Percentiles rank a stretch among this genome's conserved stretches.
Conservation (phyloP, 345 rosid species). For the Clarkia xantiana region DNA sequence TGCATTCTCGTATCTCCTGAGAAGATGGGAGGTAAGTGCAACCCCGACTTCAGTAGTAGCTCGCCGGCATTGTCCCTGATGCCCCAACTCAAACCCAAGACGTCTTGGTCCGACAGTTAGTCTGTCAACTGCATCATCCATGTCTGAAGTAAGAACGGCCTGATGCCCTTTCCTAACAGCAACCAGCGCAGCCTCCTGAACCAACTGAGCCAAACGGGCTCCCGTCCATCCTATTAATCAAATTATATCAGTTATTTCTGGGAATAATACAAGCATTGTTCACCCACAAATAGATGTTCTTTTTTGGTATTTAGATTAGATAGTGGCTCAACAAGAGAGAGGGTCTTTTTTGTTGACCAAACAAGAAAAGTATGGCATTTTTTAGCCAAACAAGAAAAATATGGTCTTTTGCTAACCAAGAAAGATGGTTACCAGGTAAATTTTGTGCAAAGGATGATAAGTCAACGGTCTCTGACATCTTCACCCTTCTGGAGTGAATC, state of each 20-base stretch:
- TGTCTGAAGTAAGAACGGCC: conserved; percentile 60
- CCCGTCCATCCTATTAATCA: conserved; percentile 67
- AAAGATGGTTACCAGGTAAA: conserved; percentile 55
- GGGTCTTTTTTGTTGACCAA: no score
- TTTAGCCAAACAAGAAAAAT: conserved; percentile 1
- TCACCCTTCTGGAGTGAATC: conserved; percentile 84
- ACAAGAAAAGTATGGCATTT: no score
- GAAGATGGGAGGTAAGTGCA: conserved; percentile 74
- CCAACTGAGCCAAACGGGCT: conserved; percentile 77
- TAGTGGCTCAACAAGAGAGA: no score
- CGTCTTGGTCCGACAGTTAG: conserved; percentile 92
- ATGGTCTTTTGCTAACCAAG: no score
- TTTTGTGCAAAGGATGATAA: conserved; percentile 66
- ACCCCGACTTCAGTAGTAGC: conserved; percentile 92
- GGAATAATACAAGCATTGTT: no score
- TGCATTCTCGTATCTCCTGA: conserved; percentile 61
- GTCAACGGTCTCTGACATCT: conserved; percentile 86
- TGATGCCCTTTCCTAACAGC: conserved; percentile 75
- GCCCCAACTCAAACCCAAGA: conserved; percentile 59
- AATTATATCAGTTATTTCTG: no score
- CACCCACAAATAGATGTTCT: no score
- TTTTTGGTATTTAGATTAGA: no score
- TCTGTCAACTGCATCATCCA: conserved; percentile 88
- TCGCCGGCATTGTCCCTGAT: conserved; percentile 82
- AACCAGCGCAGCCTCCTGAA: conserved; percentile 92